Evolutionary conservation across 257 asterid genomes (phyloP).

Genomic region (Scutellaria barbata): DNA sequence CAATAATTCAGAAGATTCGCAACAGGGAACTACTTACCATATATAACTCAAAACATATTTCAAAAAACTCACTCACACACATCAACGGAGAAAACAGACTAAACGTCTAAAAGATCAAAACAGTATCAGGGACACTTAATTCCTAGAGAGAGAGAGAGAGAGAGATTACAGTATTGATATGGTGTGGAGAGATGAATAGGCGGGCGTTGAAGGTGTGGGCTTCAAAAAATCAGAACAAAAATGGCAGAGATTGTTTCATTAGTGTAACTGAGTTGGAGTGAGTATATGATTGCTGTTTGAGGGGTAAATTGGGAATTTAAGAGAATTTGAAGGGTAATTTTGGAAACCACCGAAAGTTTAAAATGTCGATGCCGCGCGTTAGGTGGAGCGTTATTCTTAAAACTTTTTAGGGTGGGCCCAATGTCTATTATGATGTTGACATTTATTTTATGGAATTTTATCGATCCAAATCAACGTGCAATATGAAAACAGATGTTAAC

Average conservation of each 20-base stretch:
- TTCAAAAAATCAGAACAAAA: neutral
- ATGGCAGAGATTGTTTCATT: neutral
- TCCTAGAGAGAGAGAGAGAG: conserved; percentile 13
- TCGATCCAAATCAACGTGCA: no score
- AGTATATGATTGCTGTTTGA: neutral
- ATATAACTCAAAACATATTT: conserved; percentile 31
- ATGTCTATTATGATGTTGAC: neutral
- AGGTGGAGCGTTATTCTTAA: conserved; percentile 48
- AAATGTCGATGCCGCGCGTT: conserved; percentile 64
- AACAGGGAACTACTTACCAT: conserved; percentile 32
- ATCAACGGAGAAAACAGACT: conserved; percentile 2
- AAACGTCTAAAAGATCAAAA: conserved; percentile 27
- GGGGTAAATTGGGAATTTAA: conserved; percentile 6
- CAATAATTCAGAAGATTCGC: conserved; percentile 28
- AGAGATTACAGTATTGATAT: conserved; percentile 12
- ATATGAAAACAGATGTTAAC: no score
- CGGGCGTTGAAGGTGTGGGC: conserved; percentile 34
- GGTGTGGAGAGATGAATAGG: neutral
- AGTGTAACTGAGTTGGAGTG: neutral
- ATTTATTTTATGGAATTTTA: no score
- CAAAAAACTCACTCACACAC: conserved; percentile 24
- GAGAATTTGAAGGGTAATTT: conserved; percentile 42
- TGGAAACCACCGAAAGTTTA: conserved; percentile 44
- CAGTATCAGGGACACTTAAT: neutral
- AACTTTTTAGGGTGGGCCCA: conserved; percentile 36